A percentile compares a stretch with the other conserved stretches of the same genome.
These are phyloP conservation scores for Xylaria multiplex DNA, from an alignment of 2,329 filamentous ascomycete species.

Conservation along the genomic window DNA sequence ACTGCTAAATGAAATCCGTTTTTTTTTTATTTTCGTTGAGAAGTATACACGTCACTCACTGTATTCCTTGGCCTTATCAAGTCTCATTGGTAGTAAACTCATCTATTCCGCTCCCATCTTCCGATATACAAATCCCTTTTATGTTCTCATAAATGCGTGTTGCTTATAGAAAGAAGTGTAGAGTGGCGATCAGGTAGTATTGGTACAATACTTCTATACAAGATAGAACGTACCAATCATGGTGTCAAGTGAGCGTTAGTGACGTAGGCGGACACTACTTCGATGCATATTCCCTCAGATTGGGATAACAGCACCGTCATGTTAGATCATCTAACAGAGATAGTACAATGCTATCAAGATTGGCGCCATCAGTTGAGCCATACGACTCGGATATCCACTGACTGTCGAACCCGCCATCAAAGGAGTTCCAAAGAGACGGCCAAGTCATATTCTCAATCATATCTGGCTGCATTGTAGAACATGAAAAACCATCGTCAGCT, in stretches of 20 bases:
- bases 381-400: constrained; percentile 29
- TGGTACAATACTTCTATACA: neutral
- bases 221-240: neutral
- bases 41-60: no score
- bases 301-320: neutral
- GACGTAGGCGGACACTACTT: no score
- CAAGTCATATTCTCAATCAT: constrained; percentile 1
- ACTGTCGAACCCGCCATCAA: constrained; percentile 24
- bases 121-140: neutral
- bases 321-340: constrained; percentile 31
- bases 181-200: constrained; percentile 12
- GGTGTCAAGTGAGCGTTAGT: no score
- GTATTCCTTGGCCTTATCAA: no score
- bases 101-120: neutral
- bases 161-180: neutral
- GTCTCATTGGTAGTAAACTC: neutral
- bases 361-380: constrained; percentile 23
- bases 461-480: constrained; percentile 14
- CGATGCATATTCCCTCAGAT: neutral
- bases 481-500: neutral
- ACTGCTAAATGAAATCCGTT: no score
- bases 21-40: no score
- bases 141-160: neutral
- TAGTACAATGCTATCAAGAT: constrained; percentile 28
- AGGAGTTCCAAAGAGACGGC: constrained; percentile 23